Percentiles rank a stretch among this genome's conserved stretches.
Evolutionary conservation across 169 alveolate genomes (phyloP).

Genomic region (Plasmodium gallinaceum): DNA sequence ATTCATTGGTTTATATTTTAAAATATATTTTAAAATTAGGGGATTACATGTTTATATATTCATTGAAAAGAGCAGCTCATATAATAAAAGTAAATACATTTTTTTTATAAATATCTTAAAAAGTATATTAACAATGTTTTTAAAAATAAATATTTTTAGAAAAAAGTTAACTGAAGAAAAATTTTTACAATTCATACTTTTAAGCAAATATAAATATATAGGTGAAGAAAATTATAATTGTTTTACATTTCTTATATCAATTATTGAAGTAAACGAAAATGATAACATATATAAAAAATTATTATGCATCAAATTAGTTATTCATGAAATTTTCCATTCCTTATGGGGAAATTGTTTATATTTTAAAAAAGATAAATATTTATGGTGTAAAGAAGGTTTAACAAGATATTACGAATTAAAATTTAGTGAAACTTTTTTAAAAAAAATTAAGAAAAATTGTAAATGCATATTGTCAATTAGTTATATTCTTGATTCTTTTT

Average conservation of each 20-base stretch:
- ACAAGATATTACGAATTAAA: slow-evolving; percentile 39
- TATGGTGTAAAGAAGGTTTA: slow-evolving; percentile 60
- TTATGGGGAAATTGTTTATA: slow-evolving; percentile 66
- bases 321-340: slow-evolving; percentile 50
- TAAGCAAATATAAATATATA: slow-evolving; percentile 36
- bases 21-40: slow-evolving; percentile 18
- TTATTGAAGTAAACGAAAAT: slow-evolving; percentile 2
- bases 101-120: slow-evolving; percentile 5
- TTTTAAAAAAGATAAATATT: slow-evolving; percentile 34
- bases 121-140: slow-evolving; percentile 6
- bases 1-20: slow-evolving; percentile 35
- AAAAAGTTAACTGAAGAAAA: slow-evolving; percentile 13
- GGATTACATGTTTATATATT: slow-evolving; percentile 30
- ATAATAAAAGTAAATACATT: not conserved
- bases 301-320: slow-evolving; percentile 1
- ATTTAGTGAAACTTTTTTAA: slow-evolving; percentile 2
- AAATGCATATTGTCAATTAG: not conserved
- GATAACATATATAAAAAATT: not conserved
- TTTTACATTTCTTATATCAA: slow-evolving; percentile 13
- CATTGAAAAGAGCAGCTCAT: slow-evolving; percentile 4
- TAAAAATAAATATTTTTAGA: slow-evolving; percentile 17
- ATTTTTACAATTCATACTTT: slow-evolving; percentile 43
- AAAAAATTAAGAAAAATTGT: not conserved
- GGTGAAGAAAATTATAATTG: slow-evolving; percentile 67
- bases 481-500: slow-evolving; percentile 26